Base-by-base conservation (phyloP, 2,329 filamentous ascomycete genomes). In the Passalora sequoiae region DNA sequence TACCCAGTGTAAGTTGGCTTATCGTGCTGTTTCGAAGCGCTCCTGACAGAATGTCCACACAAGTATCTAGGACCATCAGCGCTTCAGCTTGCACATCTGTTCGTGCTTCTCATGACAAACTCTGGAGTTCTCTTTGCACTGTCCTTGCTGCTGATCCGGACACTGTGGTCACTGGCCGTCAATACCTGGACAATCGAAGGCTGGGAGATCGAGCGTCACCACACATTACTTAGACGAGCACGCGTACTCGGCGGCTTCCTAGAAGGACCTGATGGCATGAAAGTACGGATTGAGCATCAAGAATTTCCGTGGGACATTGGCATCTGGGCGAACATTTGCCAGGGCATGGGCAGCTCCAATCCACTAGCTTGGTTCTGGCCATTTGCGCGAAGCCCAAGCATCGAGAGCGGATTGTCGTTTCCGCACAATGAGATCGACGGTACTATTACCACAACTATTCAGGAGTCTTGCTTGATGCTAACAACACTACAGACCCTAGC, bases 251-350 rank as follows among this genome's bases (percentile, higher is more conserved):
- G 80, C 1, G 80, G 80, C 4, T 77, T 71, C 55, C 66, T 72
- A 32, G 64, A 77, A 25, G 76, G 71, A 0, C 77, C 78, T 0
- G 75, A 80, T 32, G 80, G 80, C 2, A 62, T 65, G 2, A 68
- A 69, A 43, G 50, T 81, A 2, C 66, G 70, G 8, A 74, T 85
- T 31, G 70, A 76, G 44, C 76, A 73, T 40, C 77, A 89, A 56
- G 84, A 91, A 63, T 92, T 88, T 55, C 87, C 86, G 0, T 92
- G 89, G 65, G 86, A 94, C 58, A 67, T 91, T 32, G 85, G 84
- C 38, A 70, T 92, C 55, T 88, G 79, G 68, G 62, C 69, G 25
- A 94, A 94, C 62, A 73, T 91, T 60, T 73, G 75, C 12, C 81
- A 86, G 59, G 83, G 81, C 12, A 89, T 92, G 83, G 84, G 85